phyloP scores from a whole-genome alignment of 495 filamentous ascomycete species.

The Venustampulla echinocandica region DNA sequence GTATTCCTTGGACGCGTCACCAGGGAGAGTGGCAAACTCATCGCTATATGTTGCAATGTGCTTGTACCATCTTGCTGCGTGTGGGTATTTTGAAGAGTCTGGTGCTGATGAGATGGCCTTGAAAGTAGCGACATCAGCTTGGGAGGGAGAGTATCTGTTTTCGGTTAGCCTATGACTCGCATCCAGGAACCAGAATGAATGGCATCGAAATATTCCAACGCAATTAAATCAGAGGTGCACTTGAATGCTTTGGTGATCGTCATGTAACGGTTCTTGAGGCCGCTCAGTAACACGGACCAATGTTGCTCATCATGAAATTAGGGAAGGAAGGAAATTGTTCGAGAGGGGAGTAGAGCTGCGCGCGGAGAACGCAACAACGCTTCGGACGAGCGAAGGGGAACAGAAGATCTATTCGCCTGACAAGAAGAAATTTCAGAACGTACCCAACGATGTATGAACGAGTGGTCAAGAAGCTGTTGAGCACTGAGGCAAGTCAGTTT shows the following conservation, averaged over 20 bases:
- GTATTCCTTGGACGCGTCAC: slow-evolving; percentile 80
- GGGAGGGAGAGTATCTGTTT: slow-evolving; percentile 68
- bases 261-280: slow-evolving; percentile 92
- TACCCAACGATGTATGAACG: slow-evolving; percentile 94
- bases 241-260: slow-evolving; percentile 65
- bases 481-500: slow-evolving; percentile 52
- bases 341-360: slow-evolving; percentile 3
- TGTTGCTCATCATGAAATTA: slow-evolving; percentile 69
- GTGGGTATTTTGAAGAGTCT: slow-evolving; percentile 76
- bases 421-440: slow-evolving; percentile 30
- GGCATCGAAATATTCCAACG: slow-evolving; percentile 9
- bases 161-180: slow-evolving; percentile 1
- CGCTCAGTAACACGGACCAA: slow-evolving; percentile 99
- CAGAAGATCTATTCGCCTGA: slow-evolving; percentile 11
- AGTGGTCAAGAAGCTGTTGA: slow-evolving; percentile 83
- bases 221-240: slow-evolving; percentile 70
- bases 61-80: slow-evolving; percentile 97
- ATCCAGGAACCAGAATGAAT: neutral
- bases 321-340: slow-evolving; percentile 10
- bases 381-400: neutral
- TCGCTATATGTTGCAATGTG: slow-evolving; percentile 86
- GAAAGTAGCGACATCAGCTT: slow-evolving; percentile 93
- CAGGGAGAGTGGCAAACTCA: slow-evolving; percentile 83
- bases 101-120: slow-evolving; percentile 75
- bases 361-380: slow-evolving; percentile 1